phyloP scores from a whole-genome alignment of 225 moss, liverwort and hornwort genomes.

The Asterella californica region DNA sequence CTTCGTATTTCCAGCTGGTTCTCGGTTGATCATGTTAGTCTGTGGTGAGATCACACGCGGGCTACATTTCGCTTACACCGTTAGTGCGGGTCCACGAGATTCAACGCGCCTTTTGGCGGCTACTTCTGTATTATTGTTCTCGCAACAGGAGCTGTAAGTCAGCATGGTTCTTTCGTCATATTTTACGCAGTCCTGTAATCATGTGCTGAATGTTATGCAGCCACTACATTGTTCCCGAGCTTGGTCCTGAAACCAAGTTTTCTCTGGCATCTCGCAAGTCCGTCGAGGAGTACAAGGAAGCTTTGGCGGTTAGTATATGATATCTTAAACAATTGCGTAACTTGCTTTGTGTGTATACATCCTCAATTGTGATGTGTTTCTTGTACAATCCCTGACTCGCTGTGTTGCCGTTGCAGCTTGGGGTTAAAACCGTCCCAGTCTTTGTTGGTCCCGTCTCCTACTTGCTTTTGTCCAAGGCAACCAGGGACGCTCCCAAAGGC shows the following conservation, averaged over 20 bases:
- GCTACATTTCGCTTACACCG: not conserved
- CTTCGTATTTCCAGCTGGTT: no score
- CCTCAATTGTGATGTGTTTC: not conserved
- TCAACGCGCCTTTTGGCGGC: no score
- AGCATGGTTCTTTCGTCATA: no score
- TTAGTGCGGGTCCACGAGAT: not conserved
- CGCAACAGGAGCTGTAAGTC: no score
- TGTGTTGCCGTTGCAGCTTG: slow-evolving; percentile 33
- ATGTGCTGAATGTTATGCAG: slow-evolving; percentile 32
- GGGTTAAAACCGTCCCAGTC: slow-evolving; percentile 44
- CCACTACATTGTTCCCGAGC: slow-evolving; percentile 90
- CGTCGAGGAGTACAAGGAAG: slow-evolving; percentile 73
- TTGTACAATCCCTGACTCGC: not conserved
- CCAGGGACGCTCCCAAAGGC: slow-evolving; percentile 59
- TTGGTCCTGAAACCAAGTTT: slow-evolving; percentile 69
- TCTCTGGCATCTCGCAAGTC: slow-evolving; percentile 64
- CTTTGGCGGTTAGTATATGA: slow-evolving; percentile 50
- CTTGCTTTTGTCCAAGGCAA: slow-evolving; percentile 66
- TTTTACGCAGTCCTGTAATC: not conserved
- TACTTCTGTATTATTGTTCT: no score
- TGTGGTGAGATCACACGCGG: no score
- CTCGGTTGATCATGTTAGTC: no score
- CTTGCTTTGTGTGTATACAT: not conserved
- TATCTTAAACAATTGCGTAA: not conserved
- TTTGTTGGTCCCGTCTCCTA: slow-evolving; percentile 75